Conservation (phyloP, 805 yeast species). For the Peterozyma toletana region DNA sequence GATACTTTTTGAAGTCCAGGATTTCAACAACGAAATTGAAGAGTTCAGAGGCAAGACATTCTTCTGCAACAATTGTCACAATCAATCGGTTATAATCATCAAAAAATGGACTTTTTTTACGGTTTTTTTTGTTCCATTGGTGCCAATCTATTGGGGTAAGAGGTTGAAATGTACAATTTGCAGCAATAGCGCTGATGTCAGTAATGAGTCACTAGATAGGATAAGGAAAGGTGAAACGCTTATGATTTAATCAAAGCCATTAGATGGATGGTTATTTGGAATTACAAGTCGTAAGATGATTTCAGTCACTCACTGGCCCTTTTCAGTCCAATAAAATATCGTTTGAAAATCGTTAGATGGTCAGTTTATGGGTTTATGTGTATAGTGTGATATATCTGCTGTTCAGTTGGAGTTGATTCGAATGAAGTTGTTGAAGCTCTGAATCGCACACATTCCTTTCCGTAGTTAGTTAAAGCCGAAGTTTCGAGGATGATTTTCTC, state of each 20-base stretch:
- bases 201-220: conserved; percentile 1
- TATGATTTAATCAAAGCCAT: not conserved
- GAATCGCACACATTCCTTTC: too few relatives aligned
- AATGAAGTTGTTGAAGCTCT: too few relatives aligned
- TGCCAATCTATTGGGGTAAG: conserved; percentile 17
- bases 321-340: too few relatives aligned
- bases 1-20: conserved; percentile 4
- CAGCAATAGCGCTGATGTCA: conserved; percentile 7
- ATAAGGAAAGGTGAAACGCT: conserved; percentile 4
- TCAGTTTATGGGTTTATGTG: too few relatives aligned
- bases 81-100: conserved; percentile 16
- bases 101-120: conserved; percentile 16
- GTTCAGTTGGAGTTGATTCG: too few relatives aligned
- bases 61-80: conserved; percentile 20
- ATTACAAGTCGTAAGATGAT: too few relatives aligned
- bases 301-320: too few relatives aligned
- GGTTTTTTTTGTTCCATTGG: conserved; percentile 17
- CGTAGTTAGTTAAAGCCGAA: too few relatives aligned
- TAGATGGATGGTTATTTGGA: too few relatives aligned
- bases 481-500: too few relatives aligned
- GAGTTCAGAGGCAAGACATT: conserved; percentile 7
- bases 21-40: conserved; percentile 5
- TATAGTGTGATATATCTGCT: too few relatives aligned
- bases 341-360: too few relatives aligned
- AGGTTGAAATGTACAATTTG: conserved; percentile 19